These are phyloP conservation scores for Sporothrix globosa DNA, from an alignment of 2,329 filamentous ascomycete species.

Conservation along the genomic window DNA sequence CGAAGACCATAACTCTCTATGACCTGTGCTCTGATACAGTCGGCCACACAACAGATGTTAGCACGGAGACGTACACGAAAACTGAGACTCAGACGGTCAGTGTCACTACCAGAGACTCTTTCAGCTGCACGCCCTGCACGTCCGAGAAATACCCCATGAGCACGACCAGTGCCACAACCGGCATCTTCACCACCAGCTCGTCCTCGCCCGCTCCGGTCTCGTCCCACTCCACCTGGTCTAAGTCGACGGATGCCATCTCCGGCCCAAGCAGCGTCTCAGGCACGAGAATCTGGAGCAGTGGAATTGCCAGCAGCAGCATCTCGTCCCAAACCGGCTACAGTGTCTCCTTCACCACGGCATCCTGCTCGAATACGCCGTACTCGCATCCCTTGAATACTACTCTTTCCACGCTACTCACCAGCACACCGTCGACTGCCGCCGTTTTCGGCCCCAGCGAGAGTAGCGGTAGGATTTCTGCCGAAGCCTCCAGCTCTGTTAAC, in stretches of 20 bases:
- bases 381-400: conserved; percentile 1
- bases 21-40: conserved; percentile 23
- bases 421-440: conserved; percentile 18
- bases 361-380: background rate
- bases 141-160: conserved; percentile 22
- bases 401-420: conserved; percentile 10
- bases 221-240: conserved; percentile 10
- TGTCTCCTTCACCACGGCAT: background rate
- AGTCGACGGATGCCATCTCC: conserved; percentile 25
- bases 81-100: conserved; percentile 12
- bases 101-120: conserved; percentile 7
- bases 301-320: background rate
- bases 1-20: conserved; percentile 32
- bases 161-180: conserved; percentile 2
- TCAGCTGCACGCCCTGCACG: conserved; percentile 28
- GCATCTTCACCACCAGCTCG: background rate
- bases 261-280: background rate
- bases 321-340: background rate
- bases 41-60: conserved; percentile 20
- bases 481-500: background rate
- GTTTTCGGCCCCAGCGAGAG: conserved; percentile 12
- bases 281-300: conserved; percentile 4
- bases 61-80: conserved; percentile 29
- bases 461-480: background rate
- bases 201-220: background rate